A percentile compares a stretch with the other conserved stretches of the same genome.
Evolutionary conservation across 495 filamentous ascomycete genomes (phyloP).

Genomic region (Aspergillus mulundensis): DNA sequence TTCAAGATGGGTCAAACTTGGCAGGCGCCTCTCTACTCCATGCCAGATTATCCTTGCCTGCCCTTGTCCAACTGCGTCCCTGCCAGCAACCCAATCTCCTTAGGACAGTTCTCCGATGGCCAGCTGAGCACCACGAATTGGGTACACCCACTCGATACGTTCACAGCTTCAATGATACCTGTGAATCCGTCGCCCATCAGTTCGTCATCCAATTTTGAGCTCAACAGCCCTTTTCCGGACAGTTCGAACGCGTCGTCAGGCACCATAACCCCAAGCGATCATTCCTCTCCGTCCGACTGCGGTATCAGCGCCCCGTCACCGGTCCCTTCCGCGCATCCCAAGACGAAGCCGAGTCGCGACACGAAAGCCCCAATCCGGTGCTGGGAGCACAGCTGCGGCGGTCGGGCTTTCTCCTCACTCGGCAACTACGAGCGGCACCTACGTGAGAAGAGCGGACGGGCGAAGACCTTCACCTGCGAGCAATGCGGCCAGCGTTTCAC

Average conservation of each 20-base stretch:
- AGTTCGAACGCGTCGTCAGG: background rate
- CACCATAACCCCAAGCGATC: background rate
- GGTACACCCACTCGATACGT: background rate
- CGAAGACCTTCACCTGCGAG: constrained; percentile 10
- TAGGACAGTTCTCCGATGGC: background rate
- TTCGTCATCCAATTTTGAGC: background rate
- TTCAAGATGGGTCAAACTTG: background rate
- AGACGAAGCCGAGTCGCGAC: background rate
- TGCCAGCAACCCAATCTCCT: background rate
- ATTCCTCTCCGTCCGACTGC: background rate
- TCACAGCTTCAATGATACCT: background rate
- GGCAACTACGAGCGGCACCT: constrained; percentile 16
- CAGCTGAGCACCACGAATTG: background rate
- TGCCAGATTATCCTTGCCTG: background rate
- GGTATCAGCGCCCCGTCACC: background rate
- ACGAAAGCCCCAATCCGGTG: constrained; percentile 8
- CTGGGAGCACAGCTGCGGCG: constrained; percentile 14
- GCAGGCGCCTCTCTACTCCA: constrained; percentile 1
- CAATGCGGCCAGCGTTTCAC: constrained; percentile 11
- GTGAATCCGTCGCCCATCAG: background rate
- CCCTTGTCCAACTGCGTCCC: constrained; percentile 5
- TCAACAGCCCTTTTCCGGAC: background rate
- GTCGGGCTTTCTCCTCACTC: constrained; percentile 12
- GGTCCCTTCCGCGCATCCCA: background rate
- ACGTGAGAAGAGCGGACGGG: constrained; percentile 12